Conservation (phyloP, 202 grass and related monocot species). For the Panicum hallii region DNA sequence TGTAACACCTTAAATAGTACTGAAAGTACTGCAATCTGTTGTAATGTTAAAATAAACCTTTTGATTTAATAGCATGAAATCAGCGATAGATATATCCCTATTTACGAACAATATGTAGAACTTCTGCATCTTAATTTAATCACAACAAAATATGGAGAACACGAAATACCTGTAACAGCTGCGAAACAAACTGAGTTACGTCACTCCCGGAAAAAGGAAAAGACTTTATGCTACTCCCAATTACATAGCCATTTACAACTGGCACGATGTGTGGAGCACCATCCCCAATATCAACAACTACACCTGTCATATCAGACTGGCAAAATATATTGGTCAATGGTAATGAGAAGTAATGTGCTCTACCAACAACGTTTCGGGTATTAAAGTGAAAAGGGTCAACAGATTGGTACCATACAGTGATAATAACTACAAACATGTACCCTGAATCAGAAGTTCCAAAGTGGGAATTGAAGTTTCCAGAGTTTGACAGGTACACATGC, state of each 20-base stretch:
- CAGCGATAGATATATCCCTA: constrained; percentile 17
- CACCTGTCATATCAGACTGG: constrained; percentile 99
- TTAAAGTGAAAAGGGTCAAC: neutral
- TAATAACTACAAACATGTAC: constrained; percentile 1
- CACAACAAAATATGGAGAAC: constrained; percentile 31
- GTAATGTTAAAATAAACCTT: constrained; percentile 1
- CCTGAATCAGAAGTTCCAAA: neutral
- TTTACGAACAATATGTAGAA: constrained; percentile 14
- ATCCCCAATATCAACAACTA: constrained; percentile 97
- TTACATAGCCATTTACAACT: constrained; percentile 98
- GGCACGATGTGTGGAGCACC: constrained; percentile 87
- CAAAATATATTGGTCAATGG: constrained; percentile 64
- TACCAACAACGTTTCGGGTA: constrained; percentile 20
- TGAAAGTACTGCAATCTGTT: neutral
- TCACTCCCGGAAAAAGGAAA: constrained; percentile 88
- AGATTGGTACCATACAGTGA: neutral
- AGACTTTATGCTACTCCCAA: constrained; percentile 98
- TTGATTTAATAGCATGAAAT: constrained; percentile 28
- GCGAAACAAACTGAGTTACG: constrained; percentile 77
- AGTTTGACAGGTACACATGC: constrained; percentile 13
- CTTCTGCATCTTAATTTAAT: constrained; percentile 10
- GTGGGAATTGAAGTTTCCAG: constrained; percentile 1
- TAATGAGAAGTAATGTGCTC: constrained; percentile 43
- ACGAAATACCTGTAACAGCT: constrained; percentile 81
- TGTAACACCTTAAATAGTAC: constrained; percentile 18